Conservation (phyloP, 768 basidiomycete species). For the Podaxis sp. region DNA sequence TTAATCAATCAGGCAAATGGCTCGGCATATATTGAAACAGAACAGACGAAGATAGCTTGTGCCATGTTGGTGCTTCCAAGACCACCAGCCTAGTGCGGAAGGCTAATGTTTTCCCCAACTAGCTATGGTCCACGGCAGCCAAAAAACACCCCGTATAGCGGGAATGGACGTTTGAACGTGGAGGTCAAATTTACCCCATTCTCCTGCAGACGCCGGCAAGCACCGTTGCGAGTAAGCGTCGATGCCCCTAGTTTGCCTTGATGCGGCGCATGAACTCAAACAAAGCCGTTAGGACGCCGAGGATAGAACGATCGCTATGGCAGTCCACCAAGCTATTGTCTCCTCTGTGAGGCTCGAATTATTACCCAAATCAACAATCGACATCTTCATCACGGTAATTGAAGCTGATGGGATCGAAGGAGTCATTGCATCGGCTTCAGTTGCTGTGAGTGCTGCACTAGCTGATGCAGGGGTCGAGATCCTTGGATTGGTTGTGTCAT, state of each 20-base stretch:
- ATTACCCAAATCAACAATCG: slow-evolving; percentile 92
- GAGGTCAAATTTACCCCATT: slow-evolving; percentile 98
- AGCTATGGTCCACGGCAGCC: slow-evolving; percentile 87
- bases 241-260: background rate
- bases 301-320: slow-evolving; percentile 77
- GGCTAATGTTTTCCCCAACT: slow-evolving; percentile 12
- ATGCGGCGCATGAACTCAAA: slow-evolving; percentile 16
- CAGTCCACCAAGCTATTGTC: slow-evolving; percentile 81
- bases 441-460: slow-evolving; percentile 87
- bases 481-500: slow-evolving; percentile 81
- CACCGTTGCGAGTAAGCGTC: slow-evolving; percentile 76
- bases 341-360: slow-evolving; percentile 84
- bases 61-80: slow-evolving; percentile 68
- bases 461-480: slow-evolving; percentile 93
- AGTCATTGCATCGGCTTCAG: slow-evolving; percentile 79
- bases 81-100: background rate
- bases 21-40: slow-evolving; percentile 94
- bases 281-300: slow-evolving; percentile 75
- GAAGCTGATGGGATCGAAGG: slow-evolving; percentile 92
- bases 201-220: slow-evolving; percentile 70
- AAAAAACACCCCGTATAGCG: slow-evolving; percentile 76
- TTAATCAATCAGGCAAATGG: slow-evolving; percentile 93
- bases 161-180: slow-evolving; percentile 85
- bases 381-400: slow-evolving; percentile 85
- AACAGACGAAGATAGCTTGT: slow-evolving; percentile 89